phyloP scores from a whole-genome alignment of 192 early-diverging fungal species.

The Coemansia sp. region DNA sequence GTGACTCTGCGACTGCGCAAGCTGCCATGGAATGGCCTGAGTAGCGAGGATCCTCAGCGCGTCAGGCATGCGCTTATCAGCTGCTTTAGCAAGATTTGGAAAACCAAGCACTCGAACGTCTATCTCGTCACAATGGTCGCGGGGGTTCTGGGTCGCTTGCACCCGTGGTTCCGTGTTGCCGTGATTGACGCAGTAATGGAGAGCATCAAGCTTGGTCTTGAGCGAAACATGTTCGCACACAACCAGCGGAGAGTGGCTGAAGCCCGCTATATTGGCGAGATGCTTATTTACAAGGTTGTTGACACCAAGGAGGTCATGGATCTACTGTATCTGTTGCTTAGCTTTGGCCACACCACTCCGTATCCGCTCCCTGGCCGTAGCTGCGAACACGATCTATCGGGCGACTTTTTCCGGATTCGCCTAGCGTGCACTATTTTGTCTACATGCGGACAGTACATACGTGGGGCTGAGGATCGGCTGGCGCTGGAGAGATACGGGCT shows the following conservation, averaged over 20 bases:
- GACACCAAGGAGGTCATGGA: slow-evolving; percentile 78
- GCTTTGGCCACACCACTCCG: slow-evolving; percentile 77
- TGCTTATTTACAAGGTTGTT: slow-evolving; percentile 88
- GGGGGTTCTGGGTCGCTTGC: slow-evolving; percentile 71
- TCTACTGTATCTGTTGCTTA: slow-evolving; percentile 78
- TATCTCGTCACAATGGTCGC: slow-evolving; percentile 80
- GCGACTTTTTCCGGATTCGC: slow-evolving; percentile 92
- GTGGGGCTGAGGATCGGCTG: slow-evolving; percentile 54
- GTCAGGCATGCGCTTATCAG: slow-evolving; percentile 64
- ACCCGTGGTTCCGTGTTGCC: slow-evolving; percentile 85
- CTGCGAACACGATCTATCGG: slow-evolving; percentile 71
- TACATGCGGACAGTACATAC: slow-evolving; percentile 77
- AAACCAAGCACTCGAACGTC: slow-evolving; percentile 87
- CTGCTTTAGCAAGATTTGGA: slow-evolving; percentile 90
- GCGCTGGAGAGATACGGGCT: slow-evolving; percentile 61
- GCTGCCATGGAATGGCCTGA: slow-evolving; percentile 76
- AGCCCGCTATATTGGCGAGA: slow-evolving; percentile 84
- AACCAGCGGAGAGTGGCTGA: slow-evolving; percentile 87
- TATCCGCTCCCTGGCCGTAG: slow-evolving; percentile 56
- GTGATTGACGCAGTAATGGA: slow-evolving; percentile 87
- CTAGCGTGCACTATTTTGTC: slow-evolving; percentile 84
- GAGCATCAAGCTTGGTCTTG: slow-evolving; percentile 84
- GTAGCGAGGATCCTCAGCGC: slow-evolving; percentile 32
- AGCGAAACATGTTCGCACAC: slow-evolving; percentile 89
- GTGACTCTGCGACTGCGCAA: slow-evolving; percentile 75